Evolutionary conservation across 768 basidiomycete genomes (phyloP).

Genomic region (Botryobasidium botryosum): DNA sequence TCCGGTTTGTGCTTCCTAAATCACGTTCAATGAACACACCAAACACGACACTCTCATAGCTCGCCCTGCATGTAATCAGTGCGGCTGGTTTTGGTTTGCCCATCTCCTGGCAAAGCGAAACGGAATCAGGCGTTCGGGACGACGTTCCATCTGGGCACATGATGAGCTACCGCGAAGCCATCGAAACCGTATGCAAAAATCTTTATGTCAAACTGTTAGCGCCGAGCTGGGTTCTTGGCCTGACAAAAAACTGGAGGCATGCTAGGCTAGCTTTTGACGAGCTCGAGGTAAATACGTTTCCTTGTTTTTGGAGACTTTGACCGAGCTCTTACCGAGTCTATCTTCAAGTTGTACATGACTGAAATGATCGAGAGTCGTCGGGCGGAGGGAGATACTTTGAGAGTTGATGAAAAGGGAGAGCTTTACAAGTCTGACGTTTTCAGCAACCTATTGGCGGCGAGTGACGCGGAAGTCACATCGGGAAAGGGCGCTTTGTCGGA

Average conservation of each 20-base stretch:
- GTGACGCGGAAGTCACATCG: too few species aligned
- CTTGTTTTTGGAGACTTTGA: too few species aligned
- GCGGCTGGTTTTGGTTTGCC: neutral
- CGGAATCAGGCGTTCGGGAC: neutral
- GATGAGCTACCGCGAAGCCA: slow-evolving; percentile 4
- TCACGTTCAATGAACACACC: neutral
- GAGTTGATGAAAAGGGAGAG: too few species aligned
- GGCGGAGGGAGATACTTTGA: too few species aligned
- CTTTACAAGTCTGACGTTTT: too few species aligned
- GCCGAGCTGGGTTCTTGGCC: neutral
- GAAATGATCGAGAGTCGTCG: slow-evolving; percentile 7
- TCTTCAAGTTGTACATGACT: slow-evolving; percentile 5
- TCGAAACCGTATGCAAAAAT: neutral
- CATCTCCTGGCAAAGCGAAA: slow-evolving; percentile 1
- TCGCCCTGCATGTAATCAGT: neutral
- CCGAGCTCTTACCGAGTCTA: too few species aligned
- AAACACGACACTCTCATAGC: neutral
- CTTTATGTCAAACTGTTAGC: neutral
- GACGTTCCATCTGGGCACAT: neutral
- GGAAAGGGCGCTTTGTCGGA: too few species aligned
- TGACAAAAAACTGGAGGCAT: too few species aligned
- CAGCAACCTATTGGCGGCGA: too few species aligned
- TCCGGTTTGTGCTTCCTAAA: neutral
- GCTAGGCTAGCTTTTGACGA: neutral
- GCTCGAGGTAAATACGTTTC: slow-evolving; percentile 1